Evolutionary conservation across 73 alveolate genomes (phyloP).

Genomic region (Tetrahymena elliotti): DNA sequence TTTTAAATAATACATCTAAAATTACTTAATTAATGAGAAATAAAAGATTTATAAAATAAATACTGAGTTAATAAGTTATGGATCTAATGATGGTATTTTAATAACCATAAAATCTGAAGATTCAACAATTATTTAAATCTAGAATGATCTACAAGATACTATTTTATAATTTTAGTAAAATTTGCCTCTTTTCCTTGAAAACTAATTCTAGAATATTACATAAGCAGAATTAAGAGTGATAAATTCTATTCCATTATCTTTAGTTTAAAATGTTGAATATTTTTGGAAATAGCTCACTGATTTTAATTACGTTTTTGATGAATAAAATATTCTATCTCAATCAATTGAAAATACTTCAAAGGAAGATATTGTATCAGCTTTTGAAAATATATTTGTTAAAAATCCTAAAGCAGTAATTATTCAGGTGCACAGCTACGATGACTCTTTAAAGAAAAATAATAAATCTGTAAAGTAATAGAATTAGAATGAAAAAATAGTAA

Average conservation of each 20-base stretch:
- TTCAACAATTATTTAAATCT: background rate
- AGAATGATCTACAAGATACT: background rate
- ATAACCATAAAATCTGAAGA: background rate
- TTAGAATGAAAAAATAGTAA: background rate
- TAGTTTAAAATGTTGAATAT: background rate
- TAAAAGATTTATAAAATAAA: background rate
- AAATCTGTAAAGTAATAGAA: background rate
- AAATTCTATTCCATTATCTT: background rate
- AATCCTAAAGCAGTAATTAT: background rate
- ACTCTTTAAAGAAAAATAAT: background rate
- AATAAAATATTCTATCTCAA: background rate
- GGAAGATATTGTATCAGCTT: background rate
- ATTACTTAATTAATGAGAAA: background rate
- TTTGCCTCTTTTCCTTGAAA: background rate
- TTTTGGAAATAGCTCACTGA: background rate
- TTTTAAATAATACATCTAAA: background rate
- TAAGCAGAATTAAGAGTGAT: background rate
- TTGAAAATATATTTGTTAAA: background rate
- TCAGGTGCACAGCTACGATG: background rate
- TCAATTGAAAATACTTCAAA: background rate
- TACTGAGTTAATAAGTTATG: background rate
- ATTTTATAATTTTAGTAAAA: background rate
- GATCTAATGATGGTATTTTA: background rate
- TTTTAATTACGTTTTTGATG: background rate
- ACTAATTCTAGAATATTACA: background rate